Percentiles rank a stretch among this genome's conserved stretches.
These are phyloP conservation scores for Sindora glabra DNA, from an alignment of 306 rosid species.

Conservation along the genomic window DNA sequence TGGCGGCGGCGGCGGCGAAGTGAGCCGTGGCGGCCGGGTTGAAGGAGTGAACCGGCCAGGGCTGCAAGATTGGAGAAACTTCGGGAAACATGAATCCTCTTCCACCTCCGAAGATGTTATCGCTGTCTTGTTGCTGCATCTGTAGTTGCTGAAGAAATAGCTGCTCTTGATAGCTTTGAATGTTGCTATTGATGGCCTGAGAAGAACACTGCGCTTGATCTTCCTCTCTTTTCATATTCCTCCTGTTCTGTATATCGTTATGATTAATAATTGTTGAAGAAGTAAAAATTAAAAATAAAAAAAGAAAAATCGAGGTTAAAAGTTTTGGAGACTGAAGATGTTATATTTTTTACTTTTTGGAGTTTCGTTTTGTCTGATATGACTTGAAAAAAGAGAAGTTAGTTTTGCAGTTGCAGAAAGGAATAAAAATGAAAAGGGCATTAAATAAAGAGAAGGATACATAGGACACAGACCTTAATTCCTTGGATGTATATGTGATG, in stretches of 20 bases:
- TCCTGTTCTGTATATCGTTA: neutral
- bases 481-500: conserved; percentile 16
- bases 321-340: conserved; percentile 11
- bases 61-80: conserved; percentile 49
- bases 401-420: too few relatives aligned
- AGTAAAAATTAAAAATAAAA: neutral
- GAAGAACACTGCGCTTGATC: conserved; percentile 69
- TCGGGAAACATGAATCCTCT: conserved; percentile 45
- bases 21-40: conserved; percentile 27
- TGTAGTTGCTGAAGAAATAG: conserved; percentile 52
- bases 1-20: neutral
- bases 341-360: neutral
- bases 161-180: conserved; percentile 60
- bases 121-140: conserved; percentile 37
- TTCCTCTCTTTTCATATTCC: conserved; percentile 49
- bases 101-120: conserved; percentile 28
- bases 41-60: conserved; percentile 64
- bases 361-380: conserved; percentile 9
- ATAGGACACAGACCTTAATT: conserved; percentile 26
- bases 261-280: neutral
- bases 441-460: conserved; percentile 21
- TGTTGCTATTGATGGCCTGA: conserved; percentile 36
- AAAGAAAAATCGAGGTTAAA: neutral
- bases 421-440: conserved; percentile 8
- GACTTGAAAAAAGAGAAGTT: conserved; percentile 1